These are phyloP conservation scores for Backusella macrospora DNA, from an alignment of 192 early-diverging fungal genomes.

Conservation along the genomic window DNA sequence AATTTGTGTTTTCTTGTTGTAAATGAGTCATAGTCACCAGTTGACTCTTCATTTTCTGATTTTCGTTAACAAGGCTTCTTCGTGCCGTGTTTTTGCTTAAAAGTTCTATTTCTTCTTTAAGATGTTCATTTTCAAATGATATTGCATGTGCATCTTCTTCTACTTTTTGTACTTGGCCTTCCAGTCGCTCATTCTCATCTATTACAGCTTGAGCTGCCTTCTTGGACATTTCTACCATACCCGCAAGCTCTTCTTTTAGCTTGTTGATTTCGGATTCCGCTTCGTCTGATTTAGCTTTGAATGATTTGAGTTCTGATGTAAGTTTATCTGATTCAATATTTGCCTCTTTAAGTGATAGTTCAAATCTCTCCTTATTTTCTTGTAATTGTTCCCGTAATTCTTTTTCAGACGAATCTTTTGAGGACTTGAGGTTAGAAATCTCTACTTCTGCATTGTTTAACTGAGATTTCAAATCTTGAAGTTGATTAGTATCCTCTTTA, in stretches of 20 bases:
- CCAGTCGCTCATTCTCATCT: not conserved
- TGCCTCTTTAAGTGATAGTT: conserved; percentile 9
- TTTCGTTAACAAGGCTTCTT: not conserved
- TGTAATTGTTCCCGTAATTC: not conserved
- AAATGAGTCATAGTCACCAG: not conserved
- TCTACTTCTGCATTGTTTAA: not conserved
- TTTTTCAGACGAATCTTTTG: not conserved
- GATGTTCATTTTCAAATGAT: not conserved
- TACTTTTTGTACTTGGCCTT: not conserved
- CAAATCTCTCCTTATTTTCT: conserved; percentile 13
- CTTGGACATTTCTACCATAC: not conserved
- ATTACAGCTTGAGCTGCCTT: not conserved
- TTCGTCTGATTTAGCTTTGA: not conserved
- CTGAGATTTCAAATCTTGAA: not conserved
- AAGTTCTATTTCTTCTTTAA: conserved; percentile 8
- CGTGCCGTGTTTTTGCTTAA: conserved; percentile 4
- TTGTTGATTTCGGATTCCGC: conserved; percentile 4
- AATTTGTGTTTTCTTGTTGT: not conserved
- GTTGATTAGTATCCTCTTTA: conserved; percentile 1
- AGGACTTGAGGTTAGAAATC: not conserved
- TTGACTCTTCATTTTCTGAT: conserved; percentile 10
- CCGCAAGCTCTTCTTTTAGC: not conserved
- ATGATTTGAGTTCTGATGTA: conserved; percentile 11
- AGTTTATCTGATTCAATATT: conserved; percentile 17
- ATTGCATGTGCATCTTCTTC: not conserved